These are phyloP conservation scores for Rhododendron vialii DNA, from an alignment of 148 eudicot genomes.

Conservation along the genomic window DNA sequence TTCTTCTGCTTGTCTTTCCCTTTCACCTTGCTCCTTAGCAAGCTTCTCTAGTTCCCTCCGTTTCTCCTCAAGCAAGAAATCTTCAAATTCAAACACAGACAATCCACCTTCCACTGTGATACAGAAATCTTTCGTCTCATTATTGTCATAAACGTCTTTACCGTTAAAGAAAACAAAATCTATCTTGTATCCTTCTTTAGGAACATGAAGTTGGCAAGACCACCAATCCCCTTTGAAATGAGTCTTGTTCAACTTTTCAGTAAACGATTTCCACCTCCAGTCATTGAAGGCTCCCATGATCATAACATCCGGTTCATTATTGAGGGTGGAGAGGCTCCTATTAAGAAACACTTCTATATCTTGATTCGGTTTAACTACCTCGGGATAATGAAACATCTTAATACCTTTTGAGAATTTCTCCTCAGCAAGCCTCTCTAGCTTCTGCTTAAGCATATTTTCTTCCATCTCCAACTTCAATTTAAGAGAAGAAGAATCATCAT, in stretches of 20 bases:
- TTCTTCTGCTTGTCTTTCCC: conserved; percentile 71
- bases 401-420: conserved; percentile 52
- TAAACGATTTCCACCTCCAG: conserved; percentile 92
- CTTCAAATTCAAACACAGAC: conserved; percentile 61
- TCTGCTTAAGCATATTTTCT: conserved; percentile 46
- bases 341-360: conserved; percentile 73
- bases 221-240: conserved; percentile 90
- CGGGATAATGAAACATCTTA: conserved; percentile 69
- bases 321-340: conserved; percentile 63
- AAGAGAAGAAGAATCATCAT: conserved; percentile 21
- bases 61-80: conserved; percentile 92
- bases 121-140: conserved; percentile 74
- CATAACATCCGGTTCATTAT: conserved; percentile 58
- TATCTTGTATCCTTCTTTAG: conserved; percentile 76
- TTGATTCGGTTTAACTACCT: conserved; percentile 56
- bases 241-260: conserved; percentile 55
- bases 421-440: conserved; percentile 57
- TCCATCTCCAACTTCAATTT: conserved; percentile 67
- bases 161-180: conserved; percentile 92
- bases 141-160: conserved; percentile 83
- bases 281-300: conserved; percentile 94
- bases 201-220: conserved; percentile 83
- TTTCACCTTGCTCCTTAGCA: conserved; percentile 70
- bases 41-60: conserved; percentile 70
- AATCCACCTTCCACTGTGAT: conserved; percentile 75